These are phyloP conservation scores for Stagonosporopsis vannaccii DNA, from an alignment of 2,329 filamentous ascomycete genomes.

Conservation along the genomic window DNA sequence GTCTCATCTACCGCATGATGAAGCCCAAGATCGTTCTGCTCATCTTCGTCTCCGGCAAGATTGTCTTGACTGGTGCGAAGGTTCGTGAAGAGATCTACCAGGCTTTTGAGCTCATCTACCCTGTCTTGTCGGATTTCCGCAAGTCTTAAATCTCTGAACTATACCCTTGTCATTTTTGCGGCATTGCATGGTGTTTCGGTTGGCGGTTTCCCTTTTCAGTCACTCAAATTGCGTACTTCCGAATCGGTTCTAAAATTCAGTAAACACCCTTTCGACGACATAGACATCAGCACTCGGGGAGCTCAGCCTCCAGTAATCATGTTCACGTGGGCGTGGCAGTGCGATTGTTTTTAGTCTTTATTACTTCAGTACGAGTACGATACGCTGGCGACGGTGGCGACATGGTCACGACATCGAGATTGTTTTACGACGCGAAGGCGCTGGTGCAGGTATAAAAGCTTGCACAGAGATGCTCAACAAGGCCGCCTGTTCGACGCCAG, in stretches of 20 bases:
- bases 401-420: conserved; percentile 33
- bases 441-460: conserved; percentile 39
- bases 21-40: conserved; percentile 98
- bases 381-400: conserved; percentile 28
- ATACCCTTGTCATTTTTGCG: conserved; percentile 42
- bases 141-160: conserved; percentile 59
- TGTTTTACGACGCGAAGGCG: conserved; percentile 27
- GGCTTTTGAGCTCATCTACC: conserved; percentile 49
- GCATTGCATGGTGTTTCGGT: conserved; percentile 51
- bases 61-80: conserved; percentile 96
- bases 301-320: conserved; percentile 41
- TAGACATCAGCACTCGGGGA: conserved; percentile 44
- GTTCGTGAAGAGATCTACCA: conserved; percentile 89
- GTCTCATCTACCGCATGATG: conserved; percentile 99
- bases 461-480: conserved; percentile 36
- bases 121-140: conserved; percentile 62
- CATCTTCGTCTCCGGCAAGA: conserved; percentile 98
- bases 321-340: conserved; percentile 28
- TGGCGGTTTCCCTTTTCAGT: conserved; percentile 30
- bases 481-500: conserved; percentile 43
- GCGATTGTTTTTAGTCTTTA: conserved; percentile 31
- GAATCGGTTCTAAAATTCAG: conserved; percentile 38
- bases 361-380: conserved; percentile 34
- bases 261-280: conserved; percentile 36
- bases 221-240: conserved; percentile 22